Percentiles rank a stretch among this genome's conserved stretches.
Evolutionary conservation across 2,329 filamentous ascomycete genomes (phyloP).

Genomic region (Phialophora macrospora): DNA sequence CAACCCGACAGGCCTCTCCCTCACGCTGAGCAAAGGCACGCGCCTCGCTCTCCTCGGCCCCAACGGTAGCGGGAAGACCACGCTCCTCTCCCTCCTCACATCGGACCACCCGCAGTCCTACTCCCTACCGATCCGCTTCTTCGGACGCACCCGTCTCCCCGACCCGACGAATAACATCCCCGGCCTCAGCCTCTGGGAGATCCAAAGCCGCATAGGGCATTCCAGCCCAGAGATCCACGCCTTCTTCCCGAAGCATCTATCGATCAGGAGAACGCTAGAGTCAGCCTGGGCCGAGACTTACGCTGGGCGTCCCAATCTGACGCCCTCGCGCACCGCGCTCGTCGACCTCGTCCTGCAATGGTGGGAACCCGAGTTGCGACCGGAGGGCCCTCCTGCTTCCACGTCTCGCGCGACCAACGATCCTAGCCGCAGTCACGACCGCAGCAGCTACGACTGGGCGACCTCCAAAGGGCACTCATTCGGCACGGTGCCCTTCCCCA

Average conservation of each 20-base stretch:
- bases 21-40: slow-evolving; percentile 81
- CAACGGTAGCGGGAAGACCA: slow-evolving; percentile 95
- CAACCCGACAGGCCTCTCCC: slow-evolving; percentile 72
- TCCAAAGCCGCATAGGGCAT: slow-evolving; percentile 88
- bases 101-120: slow-evolving; percentile 97
- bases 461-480: slow-evolving; percentile 56
- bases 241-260: slow-evolving; percentile 81
- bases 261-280: slow-evolving; percentile 74
- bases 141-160: slow-evolving; percentile 80
- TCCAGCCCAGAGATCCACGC: slow-evolving; percentile 93
- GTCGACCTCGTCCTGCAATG: slow-evolving; percentile 73
- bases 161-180: slow-evolving; percentile 62
- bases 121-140: slow-evolving; percentile 82
- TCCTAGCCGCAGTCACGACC: neutral
- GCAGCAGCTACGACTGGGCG: slow-evolving; percentile 28
- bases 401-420: neutral
- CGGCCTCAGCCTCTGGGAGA: slow-evolving; percentile 88
- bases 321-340: slow-evolving; percentile 59
- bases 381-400: slow-evolving; percentile 44
- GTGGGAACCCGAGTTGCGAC: slow-evolving; percentile 80
- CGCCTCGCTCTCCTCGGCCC: slow-evolving; percentile 92
- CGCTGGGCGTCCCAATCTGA: slow-evolving; percentile 69
- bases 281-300: slow-evolving; percentile 93
- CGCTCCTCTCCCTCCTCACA: slow-evolving; percentile 85
- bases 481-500: slow-evolving; percentile 75